phyloP scores from a whole-genome alignment of 1,284 basidiomycete species.

The Amylostereum chailletii region DNA sequence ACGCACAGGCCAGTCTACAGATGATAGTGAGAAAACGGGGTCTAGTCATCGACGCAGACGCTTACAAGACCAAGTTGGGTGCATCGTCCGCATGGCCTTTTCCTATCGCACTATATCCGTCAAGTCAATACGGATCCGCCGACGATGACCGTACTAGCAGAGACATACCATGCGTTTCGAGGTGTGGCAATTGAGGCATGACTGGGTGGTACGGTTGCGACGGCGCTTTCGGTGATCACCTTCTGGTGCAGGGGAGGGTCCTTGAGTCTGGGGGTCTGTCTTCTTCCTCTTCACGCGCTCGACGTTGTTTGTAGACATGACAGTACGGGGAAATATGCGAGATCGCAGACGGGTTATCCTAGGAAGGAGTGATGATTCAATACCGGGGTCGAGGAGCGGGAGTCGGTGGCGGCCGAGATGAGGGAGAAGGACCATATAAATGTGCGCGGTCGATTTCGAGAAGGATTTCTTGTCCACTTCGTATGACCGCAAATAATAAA shows the following conservation, averaged over 20 bases:
- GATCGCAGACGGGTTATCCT: too few species aligned
- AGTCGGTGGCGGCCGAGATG: too few species aligned
- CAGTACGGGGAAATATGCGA: conserved; percentile 5
- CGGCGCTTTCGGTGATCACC: conserved; percentile 37
- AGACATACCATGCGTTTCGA: conserved; percentile 72
- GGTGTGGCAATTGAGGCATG: conserved; percentile 62
- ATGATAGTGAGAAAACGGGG: conserved; percentile 1
- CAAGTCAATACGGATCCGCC: conserved; percentile 2
- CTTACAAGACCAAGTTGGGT: conserved; percentile 64
- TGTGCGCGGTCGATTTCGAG: too few species aligned
- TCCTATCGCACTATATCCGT: conserved; percentile 49
- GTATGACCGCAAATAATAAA: too few species aligned
- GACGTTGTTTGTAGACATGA: conserved; percentile 16
- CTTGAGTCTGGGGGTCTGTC: conserved; percentile 16
- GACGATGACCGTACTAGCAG: not conserved
- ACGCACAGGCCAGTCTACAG: conserved; percentile 71
- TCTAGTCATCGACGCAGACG: not conserved
- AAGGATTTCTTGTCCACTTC: too few species aligned
- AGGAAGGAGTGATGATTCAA: too few species aligned
- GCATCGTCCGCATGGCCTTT: conserved; percentile 65
- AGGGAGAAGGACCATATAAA: too few species aligned
- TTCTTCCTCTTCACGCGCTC: conserved; percentile 20
- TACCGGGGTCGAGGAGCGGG: too few species aligned
- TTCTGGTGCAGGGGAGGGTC: conserved; percentile 15
- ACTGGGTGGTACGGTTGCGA: conserved; percentile 58